These are phyloP conservation scores for Musa balbisiana DNA, from an alignment of 202 grass and related monocot genomes.

Conservation along the genomic window DNA sequence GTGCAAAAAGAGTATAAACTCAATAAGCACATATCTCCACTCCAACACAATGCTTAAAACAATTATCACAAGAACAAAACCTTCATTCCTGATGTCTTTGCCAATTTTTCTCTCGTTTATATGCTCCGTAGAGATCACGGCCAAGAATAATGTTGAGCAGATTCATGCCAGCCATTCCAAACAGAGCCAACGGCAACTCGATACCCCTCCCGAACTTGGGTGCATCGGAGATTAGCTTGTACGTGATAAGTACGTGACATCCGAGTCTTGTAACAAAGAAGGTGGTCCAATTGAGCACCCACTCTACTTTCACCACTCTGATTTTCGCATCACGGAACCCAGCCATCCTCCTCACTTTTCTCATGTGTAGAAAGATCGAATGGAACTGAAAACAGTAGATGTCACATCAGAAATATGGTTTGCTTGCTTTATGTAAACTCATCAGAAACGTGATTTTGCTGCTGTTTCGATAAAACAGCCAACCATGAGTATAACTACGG, in stretches of 20 bases:
- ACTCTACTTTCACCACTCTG: conserved; percentile 69
- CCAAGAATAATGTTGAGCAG: conserved; percentile 76
- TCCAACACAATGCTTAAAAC: neutral
- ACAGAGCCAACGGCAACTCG: conserved; percentile 77
- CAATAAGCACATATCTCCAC: too few species aligned
- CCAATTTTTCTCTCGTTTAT: conserved; percentile 47
- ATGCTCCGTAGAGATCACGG: conserved; percentile 68
- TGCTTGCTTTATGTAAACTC: too few species aligned
- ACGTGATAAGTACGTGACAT: conserved; percentile 74
- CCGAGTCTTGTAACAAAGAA: conserved; percentile 59
- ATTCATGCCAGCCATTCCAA: conserved; percentile 92
- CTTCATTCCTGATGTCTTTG: conserved; percentile 54
- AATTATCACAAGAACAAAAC: neutral
- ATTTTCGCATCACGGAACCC: conserved; percentile 50
- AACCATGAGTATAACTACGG: neutral
- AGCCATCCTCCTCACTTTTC: conserved; percentile 78
- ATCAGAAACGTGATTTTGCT: too few species aligned
- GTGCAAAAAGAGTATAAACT: neutral
- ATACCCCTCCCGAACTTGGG: conserved; percentile 72
- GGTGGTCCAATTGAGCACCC: conserved; percentile 74
- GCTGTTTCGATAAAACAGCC: neutral
- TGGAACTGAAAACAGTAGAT: conserved; percentile 53
- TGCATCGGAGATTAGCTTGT: conserved; percentile 61
- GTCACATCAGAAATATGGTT: conserved; percentile 11
- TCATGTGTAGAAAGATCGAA: conserved; percentile 76